Base-by-base conservation (phyloP, 192 early-diverging fungal genomes). In the Obelidium mucronatum region DNA sequence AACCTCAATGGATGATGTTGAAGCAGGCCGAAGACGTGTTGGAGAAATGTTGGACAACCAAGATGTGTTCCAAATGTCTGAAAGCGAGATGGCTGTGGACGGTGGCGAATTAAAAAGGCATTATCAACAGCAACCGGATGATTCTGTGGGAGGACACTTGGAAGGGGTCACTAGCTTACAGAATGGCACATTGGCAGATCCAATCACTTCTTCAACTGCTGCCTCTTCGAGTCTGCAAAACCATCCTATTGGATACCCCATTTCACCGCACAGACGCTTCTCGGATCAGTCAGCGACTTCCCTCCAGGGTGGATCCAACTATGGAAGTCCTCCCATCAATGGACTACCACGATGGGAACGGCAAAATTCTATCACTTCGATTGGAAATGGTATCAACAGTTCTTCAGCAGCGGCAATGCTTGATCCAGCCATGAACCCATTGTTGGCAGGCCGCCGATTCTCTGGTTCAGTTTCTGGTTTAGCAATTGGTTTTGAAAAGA, bases 401-500 rank as follows among this genome's bases (percentile, higher is more conserved):
- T 19, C 19, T 6, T 8, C 8, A 13, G 63, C 34, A 24, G 26
- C 15, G 22, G 35, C 8, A 19, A 37, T 65, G 63, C 17, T 34
- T 22, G 63, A 65, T n/a, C 19, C 17, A 37, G 15, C 31, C 24
- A 36, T 30, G 39, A 22, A 24, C 39, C 8, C 19, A 36, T 24
- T 65, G n/a, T 30, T 59, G 24, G n/a, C 56, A 39, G 59, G 59
- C 19, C 40, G 67, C 11, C 39, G 67, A 26, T 48, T 54, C 4
- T 69, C 67, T 44, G 48, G 52, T 19, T 26, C 30, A 44, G 52
- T 69, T 11, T 52, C 42, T 51, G 67, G 67, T 2, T 54, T 69
- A 30, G 52, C 67, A 40, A 13, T 69, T 69, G 67, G 67, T 52
- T 54, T 69, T 69, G 67, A 69, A 52, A 44, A 40, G 48, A 69